Evolutionary conservation across 768 basidiomycete species (phyloP).

Genomic region (Pilatotrama ljubarskyi): DNA sequence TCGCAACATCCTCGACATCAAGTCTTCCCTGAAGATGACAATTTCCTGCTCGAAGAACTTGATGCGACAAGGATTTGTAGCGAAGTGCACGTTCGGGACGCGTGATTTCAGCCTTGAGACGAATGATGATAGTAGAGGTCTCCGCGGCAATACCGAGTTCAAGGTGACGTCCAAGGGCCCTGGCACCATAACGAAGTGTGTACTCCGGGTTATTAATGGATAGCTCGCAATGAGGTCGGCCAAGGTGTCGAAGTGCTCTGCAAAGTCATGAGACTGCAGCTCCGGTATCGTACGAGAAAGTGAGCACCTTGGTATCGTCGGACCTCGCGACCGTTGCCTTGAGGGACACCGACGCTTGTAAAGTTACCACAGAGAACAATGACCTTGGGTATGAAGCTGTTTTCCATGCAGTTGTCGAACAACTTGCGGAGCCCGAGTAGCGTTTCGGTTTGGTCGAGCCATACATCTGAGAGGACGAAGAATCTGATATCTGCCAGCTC

Average conservation of each 20-base stretch:
- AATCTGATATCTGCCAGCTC: conserved; percentile 80
- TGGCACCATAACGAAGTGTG: conserved; percentile 93
- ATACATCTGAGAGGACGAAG: conserved; percentile 94
- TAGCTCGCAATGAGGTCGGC: conserved; percentile 85
- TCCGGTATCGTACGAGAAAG: not conserved
- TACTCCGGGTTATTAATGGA: conserved; percentile 69
- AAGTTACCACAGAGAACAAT: conserved; percentile 97
- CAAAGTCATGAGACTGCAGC: not conserved
- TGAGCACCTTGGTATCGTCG: conserved; percentile 79
- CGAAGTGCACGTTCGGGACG: conserved; percentile 80
- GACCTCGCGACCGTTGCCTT: conserved; percentile 76
- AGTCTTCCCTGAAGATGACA: conserved; percentile 88
- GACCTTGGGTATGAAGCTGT: conserved; percentile 81
- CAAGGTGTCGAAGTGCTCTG: conserved; percentile 85
- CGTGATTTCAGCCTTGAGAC: conserved; percentile 65
- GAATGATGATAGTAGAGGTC: conserved; percentile 76
- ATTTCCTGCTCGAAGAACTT: conserved; percentile 96
- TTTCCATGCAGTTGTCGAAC: conserved; percentile 89
- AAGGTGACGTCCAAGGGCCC: conserved; percentile 89
- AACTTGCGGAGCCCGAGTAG: conserved; percentile 77
- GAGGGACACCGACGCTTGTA: conserved; percentile 75
- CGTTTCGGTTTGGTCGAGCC: conserved; percentile 89
- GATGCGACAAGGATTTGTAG: conserved; percentile 90
- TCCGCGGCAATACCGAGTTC: conserved; percentile 79
- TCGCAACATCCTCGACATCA: conserved; percentile 91